These are phyloP conservation scores for Fusarium oxysporum DNA, from an alignment of 2,329 filamentous ascomycete species.

Conservation along the genomic window DNA sequence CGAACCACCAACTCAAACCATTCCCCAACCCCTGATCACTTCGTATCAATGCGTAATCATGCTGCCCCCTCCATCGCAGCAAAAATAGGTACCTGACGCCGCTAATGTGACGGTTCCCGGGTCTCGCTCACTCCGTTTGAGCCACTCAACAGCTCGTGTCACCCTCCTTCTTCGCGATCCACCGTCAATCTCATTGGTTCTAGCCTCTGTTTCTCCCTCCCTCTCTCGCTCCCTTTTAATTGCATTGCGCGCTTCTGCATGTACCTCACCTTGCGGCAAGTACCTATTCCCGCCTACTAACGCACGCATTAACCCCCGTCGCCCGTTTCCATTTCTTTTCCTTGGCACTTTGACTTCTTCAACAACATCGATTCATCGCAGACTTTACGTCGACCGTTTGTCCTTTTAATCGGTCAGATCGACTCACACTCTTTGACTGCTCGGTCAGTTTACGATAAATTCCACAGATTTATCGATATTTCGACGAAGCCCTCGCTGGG, in stretches of 20 bases:
- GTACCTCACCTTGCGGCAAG: constrained; percentile 8
- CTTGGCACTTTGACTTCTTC: constrained; percentile 43
- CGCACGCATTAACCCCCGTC: constrained; percentile 25
- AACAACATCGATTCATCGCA: constrained; percentile 38
- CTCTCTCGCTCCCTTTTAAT: constrained; percentile 31
- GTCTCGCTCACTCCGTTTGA: constrained; percentile 20
- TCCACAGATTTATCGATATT: neutral
- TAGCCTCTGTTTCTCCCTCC: constrained; percentile 25
- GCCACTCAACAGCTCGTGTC: constrained; percentile 34
- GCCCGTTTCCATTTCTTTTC: constrained; percentile 37
- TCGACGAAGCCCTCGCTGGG: constrained; percentile 27
- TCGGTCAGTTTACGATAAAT: constrained; percentile 7
- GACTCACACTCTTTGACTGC: constrained; percentile 9
- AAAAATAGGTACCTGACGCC: constrained; percentile 28
- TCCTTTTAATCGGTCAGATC: constrained; percentile 10
- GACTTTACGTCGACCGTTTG: constrained; percentile 21
- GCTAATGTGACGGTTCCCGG: constrained; percentile 23
- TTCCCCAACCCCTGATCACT: constrained; percentile 20
- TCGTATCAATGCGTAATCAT: constrained; percentile 34
- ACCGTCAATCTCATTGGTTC: constrained; percentile 27
- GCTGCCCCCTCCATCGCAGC: neutral
- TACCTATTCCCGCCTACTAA: constrained; percentile 5
- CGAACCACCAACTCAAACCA: neutral
- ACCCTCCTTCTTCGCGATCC: constrained; percentile 34
- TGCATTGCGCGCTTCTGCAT: constrained; percentile 11